Evolutionary conservation across 2,329 filamentous ascomycete genomes (phyloP).

Genomic region (Leptographium flavum): DNA sequence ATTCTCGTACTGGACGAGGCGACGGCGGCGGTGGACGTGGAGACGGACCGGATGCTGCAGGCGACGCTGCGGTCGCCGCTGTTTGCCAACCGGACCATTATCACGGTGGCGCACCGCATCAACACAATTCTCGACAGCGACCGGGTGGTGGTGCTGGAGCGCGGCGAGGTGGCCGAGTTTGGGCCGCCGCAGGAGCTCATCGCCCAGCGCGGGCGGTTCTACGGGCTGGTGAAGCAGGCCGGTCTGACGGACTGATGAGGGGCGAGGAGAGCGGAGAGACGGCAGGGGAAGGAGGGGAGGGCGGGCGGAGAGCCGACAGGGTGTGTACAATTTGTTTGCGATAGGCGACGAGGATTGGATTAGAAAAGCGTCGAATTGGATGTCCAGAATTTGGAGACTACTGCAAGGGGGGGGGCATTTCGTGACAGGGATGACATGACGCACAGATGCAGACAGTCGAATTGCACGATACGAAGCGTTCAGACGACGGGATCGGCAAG

Average conservation of each 20-base stretch:
- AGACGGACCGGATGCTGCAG: conserved; percentile 55
- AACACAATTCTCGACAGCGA: conserved; percentile 89
- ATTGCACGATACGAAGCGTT: too few species aligned
- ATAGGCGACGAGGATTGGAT: too few species aligned
- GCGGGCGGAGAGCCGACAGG: too few species aligned
- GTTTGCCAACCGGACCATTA: conserved; percentile 88
- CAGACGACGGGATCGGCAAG: too few species aligned
- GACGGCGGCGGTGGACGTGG: conserved; percentile 60
- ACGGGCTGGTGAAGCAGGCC: conserved; percentile 82
- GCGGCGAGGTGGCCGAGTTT: conserved; percentile 82
- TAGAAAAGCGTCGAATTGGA: too few species aligned
- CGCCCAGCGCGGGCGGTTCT: conserved; percentile 64
- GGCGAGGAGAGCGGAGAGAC: not conserved
- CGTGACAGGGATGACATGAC: too few species aligned
- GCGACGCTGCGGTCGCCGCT: conserved; percentile 46
- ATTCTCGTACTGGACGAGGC: conserved; percentile 96
- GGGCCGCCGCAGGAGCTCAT: conserved; percentile 72
- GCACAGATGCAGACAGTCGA: too few species aligned
- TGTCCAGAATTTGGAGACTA: too few species aligned
- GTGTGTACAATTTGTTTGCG: too few species aligned
- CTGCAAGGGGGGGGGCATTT: too few species aligned
- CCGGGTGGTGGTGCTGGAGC: conserved; percentile 84
- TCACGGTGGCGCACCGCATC: conserved; percentile 95
- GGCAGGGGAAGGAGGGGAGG: too few species aligned
- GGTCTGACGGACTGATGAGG: conserved; percentile 41